Conservation (phyloP, 2,329 filamentous ascomycete species). For the Pseudocercospora eumusae region DNA sequence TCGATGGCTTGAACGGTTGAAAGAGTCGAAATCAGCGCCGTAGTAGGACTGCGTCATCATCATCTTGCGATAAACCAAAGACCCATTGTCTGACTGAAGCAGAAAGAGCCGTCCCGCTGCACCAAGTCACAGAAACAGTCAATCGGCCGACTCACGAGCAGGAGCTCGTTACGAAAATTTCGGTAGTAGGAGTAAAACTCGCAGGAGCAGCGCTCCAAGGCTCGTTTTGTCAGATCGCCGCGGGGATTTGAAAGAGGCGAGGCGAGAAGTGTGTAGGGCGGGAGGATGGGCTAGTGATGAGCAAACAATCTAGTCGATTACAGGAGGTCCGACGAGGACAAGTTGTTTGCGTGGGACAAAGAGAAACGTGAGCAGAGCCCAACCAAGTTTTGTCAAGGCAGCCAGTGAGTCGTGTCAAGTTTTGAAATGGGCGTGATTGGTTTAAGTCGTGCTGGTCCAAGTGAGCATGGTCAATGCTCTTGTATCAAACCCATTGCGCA, state of each 20-base stretch:
- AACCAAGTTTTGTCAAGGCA: conserved; percentile 19
- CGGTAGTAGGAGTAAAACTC: conserved; percentile 16
- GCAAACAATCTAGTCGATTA: conserved; percentile 26
- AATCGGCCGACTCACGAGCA: background rate
- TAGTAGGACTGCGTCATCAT: conserved; percentile 39
- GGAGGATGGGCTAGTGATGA: conserved; percentile 11
- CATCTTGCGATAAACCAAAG: conserved; percentile 27
- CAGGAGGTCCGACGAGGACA: conserved; percentile 11
- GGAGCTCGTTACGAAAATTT: conserved; percentile 6
- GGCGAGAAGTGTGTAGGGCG: conserved; percentile 7
- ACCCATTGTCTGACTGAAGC: conserved; percentile 24
- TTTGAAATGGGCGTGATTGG: conserved; percentile 18
- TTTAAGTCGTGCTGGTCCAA: conserved; percentile 9
- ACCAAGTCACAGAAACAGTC: conserved; percentile 14
- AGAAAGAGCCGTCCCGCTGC: conserved; percentile 13
- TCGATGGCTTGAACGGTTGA: conserved; percentile 30
- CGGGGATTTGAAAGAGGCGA: conserved; percentile 16
- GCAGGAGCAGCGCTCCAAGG: conserved; percentile 16
- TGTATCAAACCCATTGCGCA: conserved; percentile 20
- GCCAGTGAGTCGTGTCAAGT: conserved; percentile 16
- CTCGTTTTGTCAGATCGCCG: conserved; percentile 20
- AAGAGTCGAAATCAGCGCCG: conserved; percentile 32
- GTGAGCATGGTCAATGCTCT: conserved; percentile 15
- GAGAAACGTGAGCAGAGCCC: conserved; percentile 15
- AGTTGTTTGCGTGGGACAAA: conserved; percentile 28